Conservation (phyloP, 139 green algal species). For the Auxenochlorella protothecoides region DNA sequence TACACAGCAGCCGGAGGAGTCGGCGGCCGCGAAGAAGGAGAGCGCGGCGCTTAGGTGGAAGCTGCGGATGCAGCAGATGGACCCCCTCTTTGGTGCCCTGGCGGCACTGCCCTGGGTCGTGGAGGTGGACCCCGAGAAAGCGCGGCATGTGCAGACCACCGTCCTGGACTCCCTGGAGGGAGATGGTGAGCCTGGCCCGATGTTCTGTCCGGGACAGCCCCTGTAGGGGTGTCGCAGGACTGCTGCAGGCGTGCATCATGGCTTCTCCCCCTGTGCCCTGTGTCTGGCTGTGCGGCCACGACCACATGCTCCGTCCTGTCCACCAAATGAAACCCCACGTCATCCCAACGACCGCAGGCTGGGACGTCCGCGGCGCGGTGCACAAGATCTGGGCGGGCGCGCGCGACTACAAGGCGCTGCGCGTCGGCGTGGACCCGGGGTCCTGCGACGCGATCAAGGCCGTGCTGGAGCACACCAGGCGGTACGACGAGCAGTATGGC, state of each 20-base stretch:
- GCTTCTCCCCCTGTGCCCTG: not conserved
- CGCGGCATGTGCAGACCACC: not conserved
- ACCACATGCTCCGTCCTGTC: too few relatives aligned
- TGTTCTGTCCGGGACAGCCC: not conserved
- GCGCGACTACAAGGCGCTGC: not conserved
- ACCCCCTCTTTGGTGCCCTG: slow-evolving; percentile 11
- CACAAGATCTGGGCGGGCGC: slow-evolving; percentile 6
- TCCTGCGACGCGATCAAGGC: slow-evolving; percentile 2
- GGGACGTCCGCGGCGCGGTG: slow-evolving; percentile 7
- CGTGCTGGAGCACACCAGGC: slow-evolving; percentile 1
- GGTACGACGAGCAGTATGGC: slow-evolving; percentile 6
- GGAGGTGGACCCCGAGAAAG: not conserved
- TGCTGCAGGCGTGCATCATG: too few relatives aligned
- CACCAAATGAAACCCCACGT: too few relatives aligned
- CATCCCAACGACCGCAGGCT: slow-evolving; percentile 1
- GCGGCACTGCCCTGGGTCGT: slow-evolving; percentile 15
- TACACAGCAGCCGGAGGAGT: too few relatives aligned
- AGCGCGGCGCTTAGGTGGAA: too few relatives aligned
- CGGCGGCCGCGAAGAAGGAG: too few relatives aligned
- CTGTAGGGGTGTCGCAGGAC: too few relatives aligned
- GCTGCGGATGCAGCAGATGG: slow-evolving; percentile 2
- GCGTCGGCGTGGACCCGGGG: slow-evolving; percentile 3
- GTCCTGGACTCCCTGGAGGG: slow-evolving; percentile 3
- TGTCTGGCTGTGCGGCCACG: not conserved
- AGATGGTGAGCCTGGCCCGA: not conserved